Conservation (phyloP, 2,329 filamentous ascomycete species). For the Colletotrichum viniferum region DNA sequence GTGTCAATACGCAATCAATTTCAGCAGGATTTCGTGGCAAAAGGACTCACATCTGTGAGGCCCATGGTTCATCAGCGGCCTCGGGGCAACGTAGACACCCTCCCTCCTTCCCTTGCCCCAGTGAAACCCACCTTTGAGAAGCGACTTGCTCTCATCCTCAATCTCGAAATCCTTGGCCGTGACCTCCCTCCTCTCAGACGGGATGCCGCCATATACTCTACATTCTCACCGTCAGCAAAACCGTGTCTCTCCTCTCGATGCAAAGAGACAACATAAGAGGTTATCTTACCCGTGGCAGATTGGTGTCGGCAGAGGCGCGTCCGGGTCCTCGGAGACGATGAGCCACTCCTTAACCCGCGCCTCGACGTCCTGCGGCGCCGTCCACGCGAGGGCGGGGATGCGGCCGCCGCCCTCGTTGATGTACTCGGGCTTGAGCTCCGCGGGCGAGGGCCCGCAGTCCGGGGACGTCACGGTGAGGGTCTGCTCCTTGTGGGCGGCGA, state of each 20-base stretch:
- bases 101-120: slow-evolving; percentile 47
- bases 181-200: slow-evolving; percentile 35
- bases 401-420: slow-evolving; percentile 40
- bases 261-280: neutral
- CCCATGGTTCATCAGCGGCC: slow-evolving; percentile 54
- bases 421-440: slow-evolving; percentile 39
- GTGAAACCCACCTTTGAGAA: slow-evolving; percentile 48
- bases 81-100: slow-evolving; percentile 47
- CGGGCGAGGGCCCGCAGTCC: slow-evolving; percentile 41
- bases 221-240: neutral
- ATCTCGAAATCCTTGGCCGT: slow-evolving; percentile 40
- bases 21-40: fast-evolving
- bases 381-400: slow-evolving; percentile 47
- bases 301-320: slow-evolving; percentile 47
- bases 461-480: slow-evolving; percentile 43
- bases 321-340: slow-evolving; percentile 50
- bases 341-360: slow-evolving; percentile 46
- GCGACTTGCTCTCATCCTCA: slow-evolving; percentile 28
- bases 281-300: slow-evolving; percentile 47
- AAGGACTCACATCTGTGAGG: slow-evolving; percentile 49
- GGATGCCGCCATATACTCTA: slow-evolving; percentile 44
- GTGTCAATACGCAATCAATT: neutral
- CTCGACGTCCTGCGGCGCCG: slow-evolving; percentile 30
- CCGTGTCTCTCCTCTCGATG: neutral
- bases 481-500: slow-evolving; percentile 34